Evolutionary conservation across 805 yeast genomes (phyloP), one percentile per base, ranked within the genome.

Genomic region (Yarrowia sp.): DNA sequence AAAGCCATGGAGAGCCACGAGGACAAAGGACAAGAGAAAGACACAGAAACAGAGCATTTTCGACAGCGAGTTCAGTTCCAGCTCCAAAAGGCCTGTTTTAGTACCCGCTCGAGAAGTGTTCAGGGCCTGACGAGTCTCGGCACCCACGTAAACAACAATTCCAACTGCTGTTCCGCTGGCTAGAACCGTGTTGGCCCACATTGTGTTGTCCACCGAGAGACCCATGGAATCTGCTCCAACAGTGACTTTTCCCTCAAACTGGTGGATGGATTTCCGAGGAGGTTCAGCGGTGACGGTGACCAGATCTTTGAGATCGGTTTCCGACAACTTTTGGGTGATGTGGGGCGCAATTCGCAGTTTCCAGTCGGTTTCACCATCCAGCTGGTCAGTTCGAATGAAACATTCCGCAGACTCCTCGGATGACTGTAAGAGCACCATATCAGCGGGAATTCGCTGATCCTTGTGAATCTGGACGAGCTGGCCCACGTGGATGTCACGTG

Each of bases 361-460:
- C 99, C 99, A 95, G 79, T 95, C 99, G 7, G 99, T 95, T 77
- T 95, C 99, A 75, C 99, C 99, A 77, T 95, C 99, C 63, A 95
- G 81, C 79, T 95, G 99, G 80, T 95, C 99, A 0, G 99, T 95
- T 73, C 96, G 90, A 71, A 95, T 91, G 74, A 96, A 95, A 1
- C 93, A 84, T 75, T 95, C 99, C 9, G 97, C 98, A 2, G 82
- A 75, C 3, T 80, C 78, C 75, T 91, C 97, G 68, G 92, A 87
- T 0, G 97, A 88, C 75, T 91, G 96, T 52, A 95, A 79, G 34
- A 95, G 78, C 9, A 95, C 80, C 86, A 92, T 83, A 77, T 95
- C 99, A 0, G 99, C 98, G 0, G 99, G 99, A 1, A 95, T 85
- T 67, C 99, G 85, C 68, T 85, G 86, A 74, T 90, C 96, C 73